phyloP scores from a whole-genome alignment of 2,329 filamentous ascomycete genomes.

The Alternaria triticimaculans region DNA sequence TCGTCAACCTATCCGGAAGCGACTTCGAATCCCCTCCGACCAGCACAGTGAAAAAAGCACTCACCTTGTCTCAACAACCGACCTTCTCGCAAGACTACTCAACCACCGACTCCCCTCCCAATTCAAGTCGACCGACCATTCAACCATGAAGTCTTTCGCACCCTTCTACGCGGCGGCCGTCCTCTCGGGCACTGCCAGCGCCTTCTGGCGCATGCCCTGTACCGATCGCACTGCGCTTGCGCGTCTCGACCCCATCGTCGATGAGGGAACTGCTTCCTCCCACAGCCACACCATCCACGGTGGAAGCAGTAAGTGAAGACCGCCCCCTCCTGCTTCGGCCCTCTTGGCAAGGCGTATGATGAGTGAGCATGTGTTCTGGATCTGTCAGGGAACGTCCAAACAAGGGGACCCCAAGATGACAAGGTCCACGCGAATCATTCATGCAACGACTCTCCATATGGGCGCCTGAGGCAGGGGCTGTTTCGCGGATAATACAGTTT shows the following conservation, averaged over 20 bases:
- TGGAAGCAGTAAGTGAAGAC: slow-evolving; percentile 62
- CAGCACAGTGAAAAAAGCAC: slow-evolving; percentile 7
- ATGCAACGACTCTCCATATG: not conserved
- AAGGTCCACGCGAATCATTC: not conserved
- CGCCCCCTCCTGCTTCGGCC: slow-evolving; percentile 43
- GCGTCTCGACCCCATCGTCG: slow-evolving; percentile 59
- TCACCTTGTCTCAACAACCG: slow-evolving; percentile 2
- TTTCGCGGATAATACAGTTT: slow-evolving; percentile 20
- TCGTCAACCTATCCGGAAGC: slow-evolving; percentile 8
- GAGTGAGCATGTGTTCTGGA: slow-evolving; percentile 4
- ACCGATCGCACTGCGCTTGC: slow-evolving; percentile 66
- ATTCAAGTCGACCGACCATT: not conserved
- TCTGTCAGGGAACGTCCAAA: not conserved
- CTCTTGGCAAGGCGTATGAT: slow-evolving; percentile 16
- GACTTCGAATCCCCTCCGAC: not conserved
- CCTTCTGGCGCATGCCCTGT: slow-evolving; percentile 75
- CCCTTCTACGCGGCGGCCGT: slow-evolving; percentile 38
- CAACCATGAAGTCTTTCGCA: slow-evolving; percentile 41
- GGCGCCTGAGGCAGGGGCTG: slow-evolving; percentile 21
- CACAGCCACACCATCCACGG: slow-evolving; percentile 46
- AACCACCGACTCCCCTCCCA: slow-evolving; percentile 7
- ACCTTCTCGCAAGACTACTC: slow-evolving; percentile 1
- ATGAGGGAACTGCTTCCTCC: slow-evolving; percentile 33
- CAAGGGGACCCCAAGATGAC: not conserved
- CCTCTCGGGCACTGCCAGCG: slow-evolving; percentile 58